Percentiles rank a stretch among this genome's conserved stretches.
Conservation (phyloP, 2,329 filamentous ascomycete genomes). For the Xylariaceae sp. region DNA sequence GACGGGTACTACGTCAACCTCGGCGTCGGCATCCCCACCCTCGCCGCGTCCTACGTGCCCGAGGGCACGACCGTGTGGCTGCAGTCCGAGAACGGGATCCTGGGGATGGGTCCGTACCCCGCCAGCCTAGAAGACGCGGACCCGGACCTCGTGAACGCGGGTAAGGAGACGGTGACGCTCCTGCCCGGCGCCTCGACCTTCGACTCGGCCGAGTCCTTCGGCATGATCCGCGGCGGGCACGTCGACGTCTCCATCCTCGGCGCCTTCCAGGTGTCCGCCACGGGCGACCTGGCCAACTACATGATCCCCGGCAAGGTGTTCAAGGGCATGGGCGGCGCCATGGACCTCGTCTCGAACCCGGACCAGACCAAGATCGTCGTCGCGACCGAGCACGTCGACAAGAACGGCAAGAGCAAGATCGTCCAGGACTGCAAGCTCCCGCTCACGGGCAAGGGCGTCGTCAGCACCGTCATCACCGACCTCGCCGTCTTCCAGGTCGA, state of each 20-base stretch:
- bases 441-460: conserved; percentile 60
- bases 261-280: conserved; percentile 72
- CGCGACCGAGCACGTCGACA: conserved; percentile 64
- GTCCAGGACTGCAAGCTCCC: conserved; percentile 59
- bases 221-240: conserved; percentile 81
- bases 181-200: conserved; percentile 72
- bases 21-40: conserved; percentile 78
- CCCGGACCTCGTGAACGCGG: conserved; percentile 77
- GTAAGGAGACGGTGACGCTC: conserved; percentile 81
- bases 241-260: conserved; percentile 81
- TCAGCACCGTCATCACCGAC: conserved; percentile 69
- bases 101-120: conserved; percentile 79
- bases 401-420: conserved; percentile 62
- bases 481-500: conserved; percentile 69
- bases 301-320: conserved; percentile 85
- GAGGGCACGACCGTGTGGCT: conserved; percentile 68
- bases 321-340: conserved; percentile 81
- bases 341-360: conserved; percentile 68
- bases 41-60: conserved; percentile 73
- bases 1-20: conserved; percentile 76
- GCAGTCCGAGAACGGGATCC: conserved; percentile 79
- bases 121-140: conserved; percentile 62
- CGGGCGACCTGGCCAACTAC: conserved; percentile 79
- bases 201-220: conserved; percentile 75
- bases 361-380: conserved; percentile 68